phyloP scores from a whole-genome alignment of 163 green algal species.

The Volvox carteri region DNA sequence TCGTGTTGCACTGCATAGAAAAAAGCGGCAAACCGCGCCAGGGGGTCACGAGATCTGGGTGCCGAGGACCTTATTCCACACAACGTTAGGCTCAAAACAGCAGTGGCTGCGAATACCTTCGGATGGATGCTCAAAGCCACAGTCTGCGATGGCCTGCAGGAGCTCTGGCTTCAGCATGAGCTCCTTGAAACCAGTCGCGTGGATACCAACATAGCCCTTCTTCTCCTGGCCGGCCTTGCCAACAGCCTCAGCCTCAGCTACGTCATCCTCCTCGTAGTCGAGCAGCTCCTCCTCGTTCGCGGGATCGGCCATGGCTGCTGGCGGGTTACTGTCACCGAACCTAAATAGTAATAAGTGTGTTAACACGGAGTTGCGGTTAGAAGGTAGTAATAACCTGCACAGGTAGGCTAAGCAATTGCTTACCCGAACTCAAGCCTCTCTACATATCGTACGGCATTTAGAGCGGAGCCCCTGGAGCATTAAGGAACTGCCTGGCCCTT shows the following conservation, averaged over 20 bases:
- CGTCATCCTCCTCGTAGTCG: constrained; percentile 94
- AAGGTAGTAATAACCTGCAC: no score
- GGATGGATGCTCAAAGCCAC: constrained; percentile 98
- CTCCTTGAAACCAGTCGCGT: constrained; percentile 98
- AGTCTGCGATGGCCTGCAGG: constrained; percentile 94
- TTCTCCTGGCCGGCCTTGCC: constrained; percentile 79
- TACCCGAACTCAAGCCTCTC: no score
- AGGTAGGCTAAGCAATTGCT: no score
- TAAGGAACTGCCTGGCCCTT: no score
- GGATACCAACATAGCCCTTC: constrained; percentile 98
- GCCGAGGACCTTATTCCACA: no score
- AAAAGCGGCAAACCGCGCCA: neutral
- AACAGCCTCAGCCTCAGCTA: constrained; percentile 70
- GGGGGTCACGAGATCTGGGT: constrained; percentile 5
- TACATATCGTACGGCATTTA: no score
- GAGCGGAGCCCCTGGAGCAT: no score
- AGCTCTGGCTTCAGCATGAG: constrained; percentile 96
- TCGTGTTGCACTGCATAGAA: constrained; percentile 96
- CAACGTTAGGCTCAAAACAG: no score
- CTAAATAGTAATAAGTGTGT: no score
- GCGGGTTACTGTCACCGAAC: constrained; percentile 3
- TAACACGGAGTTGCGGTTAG: no score
- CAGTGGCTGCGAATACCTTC: no score
- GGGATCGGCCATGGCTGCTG: constrained; percentile 58
- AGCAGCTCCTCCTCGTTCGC: constrained; percentile 88